A percentile compares a stretch with the other conserved stretches of the same genome.
These are phyloP conservation scores for Solanum hybrid DNA, from an alignment of 305 asterid genomes.

Conservation along the genomic window DNA sequence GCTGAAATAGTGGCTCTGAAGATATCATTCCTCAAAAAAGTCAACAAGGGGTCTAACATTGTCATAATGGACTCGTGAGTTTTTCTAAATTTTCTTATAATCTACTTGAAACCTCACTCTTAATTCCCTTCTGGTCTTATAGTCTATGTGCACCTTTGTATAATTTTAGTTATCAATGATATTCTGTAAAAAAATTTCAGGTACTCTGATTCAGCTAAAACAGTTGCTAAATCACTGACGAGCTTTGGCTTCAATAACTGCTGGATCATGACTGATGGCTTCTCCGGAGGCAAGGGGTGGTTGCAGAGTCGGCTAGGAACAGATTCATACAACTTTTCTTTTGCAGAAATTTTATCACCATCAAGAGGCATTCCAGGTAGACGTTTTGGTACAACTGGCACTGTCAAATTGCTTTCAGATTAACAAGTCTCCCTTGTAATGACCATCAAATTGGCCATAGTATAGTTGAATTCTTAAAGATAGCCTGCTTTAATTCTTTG, in stretches of 20 bases:
- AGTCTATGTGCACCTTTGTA: neutral
- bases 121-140: neutral
- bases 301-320: slow-evolving; percentile 74
- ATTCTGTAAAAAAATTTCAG: slow-evolving; percentile 16
- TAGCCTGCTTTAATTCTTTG: slow-evolving; percentile 1
- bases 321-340: slow-evolving; percentile 61
- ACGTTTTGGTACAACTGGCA: slow-evolving; percentile 43
- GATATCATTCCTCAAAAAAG: slow-evolving; percentile 79
- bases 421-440: slow-evolving; percentile 9
- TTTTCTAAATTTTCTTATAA: neutral
- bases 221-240: slow-evolving; percentile 65
- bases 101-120: neutral
- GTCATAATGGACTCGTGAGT: slow-evolving; percentile 91
- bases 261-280: slow-evolving; percentile 77
- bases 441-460: neutral
- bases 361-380: slow-evolving; percentile 54
- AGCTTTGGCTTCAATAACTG: slow-evolving; percentile 80
- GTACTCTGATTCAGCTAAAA: slow-evolving; percentile 78
- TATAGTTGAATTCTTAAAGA: slow-evolving; percentile 4
- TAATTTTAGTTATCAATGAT: neutral
- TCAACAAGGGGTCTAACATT: slow-evolving; percentile 64
- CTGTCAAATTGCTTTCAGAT: slow-evolving; percentile 66
- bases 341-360: slow-evolving; percentile 70
- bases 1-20: slow-evolving; percentile 80
- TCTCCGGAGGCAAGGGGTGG: slow-evolving; percentile 91